These are phyloP conservation scores for Jatropha curcas DNA, from an alignment of 345 rosid species.

Conservation along the genomic window DNA sequence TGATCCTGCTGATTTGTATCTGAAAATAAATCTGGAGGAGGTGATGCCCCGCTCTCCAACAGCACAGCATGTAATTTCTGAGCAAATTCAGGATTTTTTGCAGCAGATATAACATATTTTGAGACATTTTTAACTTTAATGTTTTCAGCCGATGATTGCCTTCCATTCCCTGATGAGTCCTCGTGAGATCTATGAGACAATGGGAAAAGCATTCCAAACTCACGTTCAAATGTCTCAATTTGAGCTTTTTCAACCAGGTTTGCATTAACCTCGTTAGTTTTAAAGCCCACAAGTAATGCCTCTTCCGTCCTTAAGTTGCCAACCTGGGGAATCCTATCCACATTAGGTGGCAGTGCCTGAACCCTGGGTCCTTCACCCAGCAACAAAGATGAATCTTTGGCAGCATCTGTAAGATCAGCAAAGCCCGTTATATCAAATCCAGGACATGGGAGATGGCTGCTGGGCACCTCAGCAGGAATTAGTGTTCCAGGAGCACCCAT, in stretches of 20 bases:
- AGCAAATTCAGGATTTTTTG: conserved; percentile 92
- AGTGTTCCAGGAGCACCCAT: conserved; percentile 98
- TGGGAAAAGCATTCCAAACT: conserved; percentile 61
- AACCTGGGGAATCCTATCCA: conserved; percentile 24
- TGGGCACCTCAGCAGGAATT: conserved; percentile 88
- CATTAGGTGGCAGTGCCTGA: conserved; percentile 29
- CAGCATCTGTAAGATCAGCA: conserved; percentile 39
- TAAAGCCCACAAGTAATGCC: conserved; percentile 37
- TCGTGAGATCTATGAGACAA: conserved; percentile 43
- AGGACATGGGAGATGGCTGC: conserved; percentile 54
- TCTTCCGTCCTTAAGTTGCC: conserved; percentile 33
- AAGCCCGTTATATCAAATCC: conserved; percentile 51
- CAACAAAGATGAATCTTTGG: conserved; percentile 32
- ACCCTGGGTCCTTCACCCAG: conserved; percentile 42
- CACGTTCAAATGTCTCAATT: conserved; percentile 63
- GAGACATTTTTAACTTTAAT: conserved; percentile 85
- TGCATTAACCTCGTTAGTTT: conserved; percentile 35
- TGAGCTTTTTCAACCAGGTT: conserved; percentile 47
- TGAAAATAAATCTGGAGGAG: conserved; percentile 76
- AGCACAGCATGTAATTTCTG: conserved; percentile 86
- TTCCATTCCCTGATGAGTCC: conserved; percentile 42
- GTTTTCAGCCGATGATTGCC: conserved; percentile 63
- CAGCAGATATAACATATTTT: conserved; percentile 80
- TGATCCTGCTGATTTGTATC: conserved; percentile 54
- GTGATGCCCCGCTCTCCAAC: conserved; percentile 90